Conservation (phyloP, 2,329 filamentous ascomycete genomes). For the Rosellinia necatrix region DNA sequence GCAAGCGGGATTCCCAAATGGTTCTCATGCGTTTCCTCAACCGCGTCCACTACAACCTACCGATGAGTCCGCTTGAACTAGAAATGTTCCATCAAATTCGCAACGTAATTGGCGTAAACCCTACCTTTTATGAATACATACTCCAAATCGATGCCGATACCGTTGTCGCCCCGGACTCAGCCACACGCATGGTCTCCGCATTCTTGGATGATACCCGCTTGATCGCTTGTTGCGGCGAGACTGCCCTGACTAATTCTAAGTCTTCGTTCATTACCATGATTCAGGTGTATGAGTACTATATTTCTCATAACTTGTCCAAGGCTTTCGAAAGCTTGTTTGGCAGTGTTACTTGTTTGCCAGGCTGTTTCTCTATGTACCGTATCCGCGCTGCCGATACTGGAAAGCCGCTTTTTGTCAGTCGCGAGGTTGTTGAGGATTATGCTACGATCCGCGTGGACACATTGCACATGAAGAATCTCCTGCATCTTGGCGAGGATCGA, state of each 20-base stretch:
- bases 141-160: slow-evolving; percentile 98
- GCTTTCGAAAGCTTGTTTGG: slow-evolving; percentile 97
- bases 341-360: slow-evolving; percentile 94
- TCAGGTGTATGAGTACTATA: slow-evolving; percentile 99
- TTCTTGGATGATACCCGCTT: slow-evolving; percentile 91
- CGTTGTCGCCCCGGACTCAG: slow-evolving; percentile 85
- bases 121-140: slow-evolving; percentile 96
- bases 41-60: slow-evolving; percentile 94
- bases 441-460: slow-evolving; percentile 95
- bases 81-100: slow-evolving; percentile 99
- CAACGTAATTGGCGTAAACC: slow-evolving; percentile 98
- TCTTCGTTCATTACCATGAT: slow-evolving; percentile 97
- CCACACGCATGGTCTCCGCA: slow-evolving; percentile 86
- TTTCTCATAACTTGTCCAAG: slow-evolving; percentile 95
- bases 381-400: slow-evolving; percentile 92
- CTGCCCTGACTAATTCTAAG: slow-evolving; percentile 89
- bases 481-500: slow-evolving; percentile 96
- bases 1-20: slow-evolving; percentile 99
- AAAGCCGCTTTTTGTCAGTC: slow-evolving; percentile 94
- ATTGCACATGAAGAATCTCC: slow-evolving; percentile 96
- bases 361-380: slow-evolving; percentile 99
- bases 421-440: slow-evolving; percentile 86
- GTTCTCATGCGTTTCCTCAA: slow-evolving; percentile 98
- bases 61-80: slow-evolving; percentile 95
- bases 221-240: slow-evolving; percentile 96